Percentiles rank a stretch among this genome's conserved stretches.
These are phyloP conservation scores for Castanea mollissima DNA, from an alignment of 306 rosid genomes.

Conservation along the genomic window DNA sequence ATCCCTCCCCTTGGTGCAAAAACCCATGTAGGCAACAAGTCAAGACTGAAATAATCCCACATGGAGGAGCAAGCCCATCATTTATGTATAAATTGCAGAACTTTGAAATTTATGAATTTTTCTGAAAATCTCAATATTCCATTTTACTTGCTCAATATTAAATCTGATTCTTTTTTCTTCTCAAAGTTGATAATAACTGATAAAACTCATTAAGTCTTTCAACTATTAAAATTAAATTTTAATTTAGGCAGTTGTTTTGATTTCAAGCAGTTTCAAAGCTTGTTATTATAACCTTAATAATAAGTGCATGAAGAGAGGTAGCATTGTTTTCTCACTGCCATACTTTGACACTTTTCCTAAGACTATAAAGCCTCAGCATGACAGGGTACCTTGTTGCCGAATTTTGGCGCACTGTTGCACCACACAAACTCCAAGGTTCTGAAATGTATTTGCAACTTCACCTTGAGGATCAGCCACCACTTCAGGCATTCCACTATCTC, in stretches of 20 bases:
- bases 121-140: background rate
- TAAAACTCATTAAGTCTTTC: background rate
- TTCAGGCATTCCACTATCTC: slow-evolving; percentile 96
- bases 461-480: slow-evolving; percentile 91
- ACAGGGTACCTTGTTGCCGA: slow-evolving; percentile 85
- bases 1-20: too few relatives aligned
- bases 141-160: background rate
- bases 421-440: slow-evolving; percentile 80
- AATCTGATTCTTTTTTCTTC: too few relatives aligned
- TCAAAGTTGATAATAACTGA: background rate
- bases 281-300: background rate
- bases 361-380: slow-evolving; percentile 3
- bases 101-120: background rate
- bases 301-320: slow-evolving; percentile 1
- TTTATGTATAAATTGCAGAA: background rate
- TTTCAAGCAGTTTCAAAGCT: background rate
- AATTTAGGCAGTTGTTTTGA: background rate
- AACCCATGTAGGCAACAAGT: background rate
- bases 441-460: slow-evolving; percentile 83
- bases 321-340: background rate
- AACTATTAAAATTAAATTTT: background rate
- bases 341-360: slow-evolving; percentile 17
- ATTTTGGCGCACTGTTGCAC: slow-evolving; percentile 99
- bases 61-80: background rate
- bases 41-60: background rate